Percentiles rank a stretch among this genome's conserved stretches.
Conservation (phyloP, 768 basidiomycete species). For the Macrolepiota dolichaula region DNA sequence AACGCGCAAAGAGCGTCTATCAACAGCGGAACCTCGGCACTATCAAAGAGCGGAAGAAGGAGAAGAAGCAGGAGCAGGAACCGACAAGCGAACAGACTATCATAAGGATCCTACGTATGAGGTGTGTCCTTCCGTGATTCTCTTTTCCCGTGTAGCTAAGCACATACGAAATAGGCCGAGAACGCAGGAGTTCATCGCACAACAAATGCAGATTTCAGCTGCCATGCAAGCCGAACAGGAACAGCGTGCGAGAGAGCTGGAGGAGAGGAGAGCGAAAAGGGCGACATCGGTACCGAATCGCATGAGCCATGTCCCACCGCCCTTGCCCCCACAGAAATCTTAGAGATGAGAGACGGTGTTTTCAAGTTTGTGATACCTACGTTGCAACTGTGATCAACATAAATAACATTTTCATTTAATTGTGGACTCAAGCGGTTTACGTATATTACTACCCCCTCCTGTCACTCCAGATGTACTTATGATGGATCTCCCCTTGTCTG, state of each 20-base stretch:
- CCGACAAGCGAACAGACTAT: conserved; percentile 85
- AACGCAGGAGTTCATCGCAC: conserved; percentile 83
- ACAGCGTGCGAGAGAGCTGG: conserved; percentile 58
- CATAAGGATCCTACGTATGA: conserved; percentile 92
- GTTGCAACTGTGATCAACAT: not conserved
- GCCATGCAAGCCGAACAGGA: conserved; percentile 85
- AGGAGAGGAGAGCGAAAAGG: conserved; percentile 58
- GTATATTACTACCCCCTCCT: not conserved
- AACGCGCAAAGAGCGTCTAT: conserved; percentile 90
- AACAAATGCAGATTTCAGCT: conserved; percentile 79
- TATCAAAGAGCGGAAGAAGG: conserved; percentile 89
- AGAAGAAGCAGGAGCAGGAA: conserved; percentile 83
- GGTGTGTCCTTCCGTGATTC: conserved; percentile 40
- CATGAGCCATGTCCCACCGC: conserved; percentile 31
- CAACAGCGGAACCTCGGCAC: conserved; percentile 93
- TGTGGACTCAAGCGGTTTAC: not conserved
- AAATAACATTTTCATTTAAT: not conserved
- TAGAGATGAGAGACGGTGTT: not conserved
- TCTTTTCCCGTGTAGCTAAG: not conserved
- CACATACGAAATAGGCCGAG: conserved; percentile 50
- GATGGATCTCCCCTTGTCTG: not conserved
- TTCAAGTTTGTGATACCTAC: not conserved
- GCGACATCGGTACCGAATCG: conserved; percentile 29
- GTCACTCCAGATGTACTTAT: not conserved
- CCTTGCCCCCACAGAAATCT: conserved; percentile 25